These are phyloP conservation scores for Candida ficus DNA, from an alignment of 805 yeast species.

Conservation along the genomic window DNA sequence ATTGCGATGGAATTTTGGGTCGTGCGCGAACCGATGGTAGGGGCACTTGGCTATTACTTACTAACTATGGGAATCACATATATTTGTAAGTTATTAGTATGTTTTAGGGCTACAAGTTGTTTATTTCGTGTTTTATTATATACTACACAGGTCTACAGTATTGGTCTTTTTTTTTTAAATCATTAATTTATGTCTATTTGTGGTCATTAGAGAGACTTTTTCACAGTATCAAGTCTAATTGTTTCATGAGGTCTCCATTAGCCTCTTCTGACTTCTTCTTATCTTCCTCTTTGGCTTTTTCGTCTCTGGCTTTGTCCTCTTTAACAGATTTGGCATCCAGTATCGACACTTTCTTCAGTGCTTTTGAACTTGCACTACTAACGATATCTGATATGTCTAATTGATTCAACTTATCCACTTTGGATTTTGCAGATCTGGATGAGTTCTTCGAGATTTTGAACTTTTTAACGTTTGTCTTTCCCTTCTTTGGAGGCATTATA, in stretches of 20 bases:
- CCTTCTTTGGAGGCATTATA: conserved; percentile 11
- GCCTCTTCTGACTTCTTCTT: conserved; percentile 23
- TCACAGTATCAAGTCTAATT: conserved; percentile 21
- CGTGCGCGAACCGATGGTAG: not conserved
- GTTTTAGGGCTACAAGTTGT: no score
- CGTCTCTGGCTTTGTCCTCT: conserved; percentile 25
- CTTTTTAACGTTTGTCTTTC: conserved; percentile 11
- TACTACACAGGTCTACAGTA: no score
- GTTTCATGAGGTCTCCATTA: conserved; percentile 25
- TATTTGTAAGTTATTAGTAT: no score
- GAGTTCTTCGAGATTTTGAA: conserved; percentile 8
- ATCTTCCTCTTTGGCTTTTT: conserved; percentile 16
- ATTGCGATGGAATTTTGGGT: not conserved
- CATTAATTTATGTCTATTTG: no score
- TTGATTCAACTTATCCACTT: conserved; percentile 10
- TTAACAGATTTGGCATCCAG: conserved; percentile 17
- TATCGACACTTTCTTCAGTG: conserved; percentile 3
- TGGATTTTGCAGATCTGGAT: conserved; percentile 6
- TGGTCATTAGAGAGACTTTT: no score
- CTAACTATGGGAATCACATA: no score
- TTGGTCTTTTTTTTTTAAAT: not conserved
- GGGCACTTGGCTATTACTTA: not conserved
- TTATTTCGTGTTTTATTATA: no score
- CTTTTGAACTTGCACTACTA: conserved; percentile 1
- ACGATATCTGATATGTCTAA: conserved; percentile 9